Conservation (phyloP, 2,329 filamentous ascomycete genomes). For the Fusarium sp. region DNA sequence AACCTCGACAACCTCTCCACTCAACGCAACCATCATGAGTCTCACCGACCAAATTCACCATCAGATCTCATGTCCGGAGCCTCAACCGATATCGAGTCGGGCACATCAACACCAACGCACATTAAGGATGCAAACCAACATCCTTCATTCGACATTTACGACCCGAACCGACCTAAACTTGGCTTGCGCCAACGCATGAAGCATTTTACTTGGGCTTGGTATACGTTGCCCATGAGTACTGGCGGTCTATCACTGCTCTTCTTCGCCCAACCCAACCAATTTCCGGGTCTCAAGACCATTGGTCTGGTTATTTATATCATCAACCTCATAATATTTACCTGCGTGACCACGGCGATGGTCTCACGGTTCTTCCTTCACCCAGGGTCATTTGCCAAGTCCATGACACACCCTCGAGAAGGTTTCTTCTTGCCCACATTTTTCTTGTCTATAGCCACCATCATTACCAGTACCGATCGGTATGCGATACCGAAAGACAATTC, state of each 20-base stretch:
- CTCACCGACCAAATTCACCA: neutral
- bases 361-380: slow-evolving; percentile 70
- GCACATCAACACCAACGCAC: slow-evolving; percentile 7
- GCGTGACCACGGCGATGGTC: slow-evolving; percentile 62
- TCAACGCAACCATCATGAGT: neutral
- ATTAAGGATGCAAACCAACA: neutral
- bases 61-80: neutral
- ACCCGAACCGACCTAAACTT: slow-evolving; percentile 45
- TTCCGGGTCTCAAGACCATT: slow-evolving; percentile 69
- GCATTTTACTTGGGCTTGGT: slow-evolving; percentile 79
- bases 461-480: slow-evolving; percentile 72
- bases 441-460: slow-evolving; percentile 72
- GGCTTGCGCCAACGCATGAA: slow-evolving; percentile 55
- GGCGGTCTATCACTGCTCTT: slow-evolving; percentile 76
- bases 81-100: slow-evolving; percentile 13
- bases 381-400: slow-evolving; percentile 60
- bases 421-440: slow-evolving; percentile 79
- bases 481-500: slow-evolving; percentile 64
- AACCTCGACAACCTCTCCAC: slow-evolving; percentile 4
- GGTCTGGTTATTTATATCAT: slow-evolving; percentile 73
- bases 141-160: slow-evolving; percentile 17
- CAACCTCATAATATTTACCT: slow-evolving; percentile 71
- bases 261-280: slow-evolving; percentile 68
- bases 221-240: slow-evolving; percentile 78
- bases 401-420: slow-evolving; percentile 72